Base-by-base conservation (phyloP, 2,329 filamentous ascomycete genomes). In the Ascomycota sp. region DNA sequence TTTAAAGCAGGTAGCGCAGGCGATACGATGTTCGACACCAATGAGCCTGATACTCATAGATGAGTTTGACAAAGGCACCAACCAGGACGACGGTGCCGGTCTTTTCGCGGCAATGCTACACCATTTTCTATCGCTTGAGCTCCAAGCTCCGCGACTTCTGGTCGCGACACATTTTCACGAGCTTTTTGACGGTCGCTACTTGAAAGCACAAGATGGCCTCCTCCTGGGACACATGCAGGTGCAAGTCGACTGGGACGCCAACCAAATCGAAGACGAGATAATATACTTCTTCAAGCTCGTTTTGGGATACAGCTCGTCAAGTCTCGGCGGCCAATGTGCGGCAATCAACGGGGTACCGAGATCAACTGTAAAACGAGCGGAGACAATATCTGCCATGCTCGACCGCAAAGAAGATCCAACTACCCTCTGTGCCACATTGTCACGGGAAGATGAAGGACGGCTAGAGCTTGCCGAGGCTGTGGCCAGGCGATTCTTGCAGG, bases 11-110 rank as follows among this genome's bases (percentile, higher is more conserved):
- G 71, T 89, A 8, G 74, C 78, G 0, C 66, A 89, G 32, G 72
- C 79, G 0, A 59, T 89, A 29, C 77, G 66, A 33, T 65, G 81
- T 31, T 72, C 76, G 4, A 93, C 83, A 0, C 58, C 65, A 9
- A 66, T 70, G 28, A 94, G 80, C 43, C 57, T 98, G 5, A 49
- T 98, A 2, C 59, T 98, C n/a, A 70, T 95, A 27, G 89, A 98
- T 42, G 89, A 98, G 44, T 95, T 98, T 42, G 70, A 70, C 2
- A 75, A 74, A 43, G 70, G 70, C 3, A 75, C 70, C 0, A 64
- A 62, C 29, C 46, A 55, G 7, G 53, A 62, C 32, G 67, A 73
- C 40, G 70, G 69, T 6, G 61, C 64, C 2, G 70, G 68, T 1
- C 48, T 76, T 10, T 51, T 72, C 26, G 55, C 63, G 17, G 68